Evolutionary conservation across 1,139 yeast genomes (phyloP).

Genomic region (Hyphopichia wangnamkhiaoensis): DNA sequence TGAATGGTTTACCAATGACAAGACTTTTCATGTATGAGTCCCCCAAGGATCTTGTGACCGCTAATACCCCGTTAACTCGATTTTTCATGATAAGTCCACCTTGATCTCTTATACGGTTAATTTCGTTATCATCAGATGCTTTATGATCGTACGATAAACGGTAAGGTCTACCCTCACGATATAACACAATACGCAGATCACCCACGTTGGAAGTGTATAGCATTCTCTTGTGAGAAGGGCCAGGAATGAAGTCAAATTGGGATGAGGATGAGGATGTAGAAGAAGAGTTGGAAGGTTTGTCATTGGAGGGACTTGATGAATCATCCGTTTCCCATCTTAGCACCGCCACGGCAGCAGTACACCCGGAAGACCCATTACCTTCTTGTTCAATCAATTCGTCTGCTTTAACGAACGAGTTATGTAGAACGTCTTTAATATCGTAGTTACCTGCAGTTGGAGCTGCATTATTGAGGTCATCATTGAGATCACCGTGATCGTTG

Average conservation of each 20-base stretch:
- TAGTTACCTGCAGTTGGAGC: conserved; percentile 8
- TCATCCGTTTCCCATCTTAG: conserved; percentile 73
- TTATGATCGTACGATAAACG: conserved; percentile 92
- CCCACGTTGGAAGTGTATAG: conserved; percentile 96
- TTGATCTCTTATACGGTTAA: conserved; percentile 66
- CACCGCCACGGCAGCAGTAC: conserved; percentile 95
- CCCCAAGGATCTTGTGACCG: conserved; percentile 94
- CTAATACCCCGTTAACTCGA: conserved; percentile 93
- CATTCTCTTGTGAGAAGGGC: conserved; percentile 59
- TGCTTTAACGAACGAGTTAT: conserved; percentile 67
- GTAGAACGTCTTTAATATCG: conserved; percentile 59
- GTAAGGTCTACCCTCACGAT: conserved; percentile 70
- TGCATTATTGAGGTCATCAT: conserved; percentile 6
- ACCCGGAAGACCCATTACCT: conserved; percentile 71
- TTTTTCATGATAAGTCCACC: conserved; percentile 91
- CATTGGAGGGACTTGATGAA: no score
- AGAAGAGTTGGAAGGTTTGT: no score
- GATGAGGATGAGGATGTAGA: conserved; percentile 10
- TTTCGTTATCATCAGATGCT: conserved; percentile 80
- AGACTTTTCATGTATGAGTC: conserved; percentile 88
- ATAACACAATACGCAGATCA: conserved; percentile 82
- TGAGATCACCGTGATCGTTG: no score
- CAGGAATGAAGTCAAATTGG: conserved; percentile 49
- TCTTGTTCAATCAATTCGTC: conserved; percentile 68
- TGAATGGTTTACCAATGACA: conserved; percentile 89